phyloP scores from a whole-genome alignment of 2,329 filamentous ascomycete species.

The Emericellopsis atlantica region DNA sequence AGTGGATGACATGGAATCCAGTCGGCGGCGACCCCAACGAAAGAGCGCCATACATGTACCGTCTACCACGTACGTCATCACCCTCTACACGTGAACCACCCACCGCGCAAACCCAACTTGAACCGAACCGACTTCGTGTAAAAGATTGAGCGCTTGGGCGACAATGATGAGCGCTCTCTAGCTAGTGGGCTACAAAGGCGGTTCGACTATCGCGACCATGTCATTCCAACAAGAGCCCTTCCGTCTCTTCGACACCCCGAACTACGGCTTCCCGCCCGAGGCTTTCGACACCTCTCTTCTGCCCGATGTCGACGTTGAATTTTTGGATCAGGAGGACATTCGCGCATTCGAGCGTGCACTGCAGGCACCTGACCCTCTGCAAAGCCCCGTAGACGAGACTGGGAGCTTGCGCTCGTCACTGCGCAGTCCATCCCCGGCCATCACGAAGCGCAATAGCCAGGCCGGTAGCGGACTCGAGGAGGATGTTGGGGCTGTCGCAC shows the following conservation, averaged over 20 bases:
- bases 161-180: too few relatives aligned
- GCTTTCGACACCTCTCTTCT: slow-evolving; percentile 57
- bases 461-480: slow-evolving; percentile 14
- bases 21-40: too few relatives aligned
- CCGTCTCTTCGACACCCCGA: slow-evolving; percentile 12
- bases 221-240: slow-evolving; percentile 2
- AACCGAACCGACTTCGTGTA: too few relatives aligned
- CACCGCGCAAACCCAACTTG: too few relatives aligned
- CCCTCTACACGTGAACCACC: too few relatives aligned
- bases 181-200: too few relatives aligned
- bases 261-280: slow-evolving; percentile 46
- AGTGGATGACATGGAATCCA: too few relatives aligned
- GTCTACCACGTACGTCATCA: too few relatives aligned
- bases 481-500: slow-evolving; percentile 22
- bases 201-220: slow-evolving; percentile 1
- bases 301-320: slow-evolving; percentile 71
- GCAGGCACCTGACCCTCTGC: slow-evolving; percentile 64
- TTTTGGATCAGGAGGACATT: slow-evolving; percentile 61
- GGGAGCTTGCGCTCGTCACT: slow-evolving; percentile 25
- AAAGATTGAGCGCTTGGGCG: too few relatives aligned
- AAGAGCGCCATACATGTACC: too few relatives aligned
- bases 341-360: slow-evolving; percentile 71
- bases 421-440: slow-evolving; percentile 25
- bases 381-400: slow-evolving; percentile 43
- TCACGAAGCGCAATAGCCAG: slow-evolving; percentile 28